Base-by-base conservation (phyloP, 176 grass and related monocot genomes). In the Microstegium vimineum region DNA sequence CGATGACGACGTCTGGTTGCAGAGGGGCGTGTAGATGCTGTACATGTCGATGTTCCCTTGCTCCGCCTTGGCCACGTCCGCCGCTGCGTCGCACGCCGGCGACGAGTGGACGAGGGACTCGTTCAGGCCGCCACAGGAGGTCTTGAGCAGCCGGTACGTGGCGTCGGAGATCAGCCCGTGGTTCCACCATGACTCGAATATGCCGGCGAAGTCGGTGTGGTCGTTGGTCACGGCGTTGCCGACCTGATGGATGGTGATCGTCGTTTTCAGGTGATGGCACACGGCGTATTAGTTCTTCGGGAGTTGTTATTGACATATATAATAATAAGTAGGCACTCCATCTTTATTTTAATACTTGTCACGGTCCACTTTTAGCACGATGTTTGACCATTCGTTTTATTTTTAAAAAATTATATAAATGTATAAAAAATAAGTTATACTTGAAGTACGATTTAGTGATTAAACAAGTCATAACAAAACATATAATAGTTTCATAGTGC, bases 181-280 rank as follows among this genome's bases (percentile, higher is more conserved):
- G 72, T 88, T 85, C 86, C 90, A 91, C 90, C 86, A 85, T 31
- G 41, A 88, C 71, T 91, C 77, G 90, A 89, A 82, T 14, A 45
- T 89, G 76, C 82, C 83, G 1, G 26, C 51, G 34, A 56, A 51
- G 64, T 86, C 79, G 7, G 54, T 34, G 40, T 87, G 32, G 68
- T 90, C 83, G 62, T 90, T 77, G 12, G 31, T 89, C 54, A 96
- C 52, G 0, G 66, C 88, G 68, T 96, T 86, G 23, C 86, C 94
- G 0, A 96, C 87, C 80, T 85, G 35, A 42, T 42, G 10, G 40
- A 11, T 3, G n/a, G n/a, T n/a, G n/a, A n/a, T n/a, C n/a, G n/a
- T n/a, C n/a, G n/a, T n/a, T n/a, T n/a, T n/a, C n/a, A n/a, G n/a
- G n/a, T n/a, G n/a, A n/a, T n/a, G n/a, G n/a, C n/a, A n/a, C n/a